Percentiles rank a stretch among this genome's conserved stretches.
These are phyloP conservation scores for Rhodocollybia butyracea DNA, from an alignment of 768 basidiomycete genomes.

Conservation along the genomic window DNA sequence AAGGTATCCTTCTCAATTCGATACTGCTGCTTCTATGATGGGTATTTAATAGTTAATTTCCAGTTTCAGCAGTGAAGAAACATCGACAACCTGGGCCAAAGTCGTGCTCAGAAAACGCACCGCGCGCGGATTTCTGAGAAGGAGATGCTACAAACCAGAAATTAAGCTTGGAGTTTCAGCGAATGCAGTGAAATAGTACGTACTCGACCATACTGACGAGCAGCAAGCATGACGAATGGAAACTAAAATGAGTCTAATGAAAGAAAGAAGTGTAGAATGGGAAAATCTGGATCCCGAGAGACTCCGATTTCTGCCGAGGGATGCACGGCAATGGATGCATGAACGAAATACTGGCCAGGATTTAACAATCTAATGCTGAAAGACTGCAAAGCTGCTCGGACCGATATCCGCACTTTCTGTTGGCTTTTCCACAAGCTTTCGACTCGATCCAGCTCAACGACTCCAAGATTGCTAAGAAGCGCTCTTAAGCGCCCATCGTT, in stretches of 20 bases:
- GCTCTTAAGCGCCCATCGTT: no score
- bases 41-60: not conserved
- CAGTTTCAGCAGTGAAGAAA: not conserved
- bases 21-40: conserved; percentile 45
- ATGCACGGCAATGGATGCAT: no score
- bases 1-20: conserved; percentile 93
- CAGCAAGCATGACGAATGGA: not conserved
- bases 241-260: not conserved
- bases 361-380: no score
- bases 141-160: not conserved
- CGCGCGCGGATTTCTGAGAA: conserved; percentile 4
- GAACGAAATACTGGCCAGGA: no score
- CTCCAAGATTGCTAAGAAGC: no score
- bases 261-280: not conserved
- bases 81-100: not conserved
- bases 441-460: no score
- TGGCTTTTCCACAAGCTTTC: no score
- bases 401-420: no score
- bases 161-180: not conserved
- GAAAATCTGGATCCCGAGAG: no score
- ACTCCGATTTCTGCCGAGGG: no score
- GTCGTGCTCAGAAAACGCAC: conserved; percentile 1
- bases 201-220: conserved; percentile 4
- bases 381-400: no score
- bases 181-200: not conserved